These are phyloP conservation scores for Strobilomyces dryophilus DNA, from an alignment of 768 basidiomycete genomes.

Conservation along the genomic window DNA sequence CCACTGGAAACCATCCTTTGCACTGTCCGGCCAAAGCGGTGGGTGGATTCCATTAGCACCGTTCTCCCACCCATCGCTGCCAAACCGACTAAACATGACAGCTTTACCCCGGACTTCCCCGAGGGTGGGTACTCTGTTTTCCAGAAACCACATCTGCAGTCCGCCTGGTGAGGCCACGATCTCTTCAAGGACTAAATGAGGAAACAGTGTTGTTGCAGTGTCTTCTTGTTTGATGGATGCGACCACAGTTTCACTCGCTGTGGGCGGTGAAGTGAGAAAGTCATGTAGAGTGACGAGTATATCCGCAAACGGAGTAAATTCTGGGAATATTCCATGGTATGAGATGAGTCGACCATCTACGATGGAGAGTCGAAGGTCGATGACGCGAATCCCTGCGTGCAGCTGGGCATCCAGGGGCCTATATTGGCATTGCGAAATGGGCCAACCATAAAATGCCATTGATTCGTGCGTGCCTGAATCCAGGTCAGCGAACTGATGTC, in stretches of 20 bases:
- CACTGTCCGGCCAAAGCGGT: constrained; percentile 78
- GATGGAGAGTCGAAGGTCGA: constrained; percentile 79
- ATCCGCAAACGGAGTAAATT: constrained; percentile 60
- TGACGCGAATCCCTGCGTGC: constrained; percentile 68
- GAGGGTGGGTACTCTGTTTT: constrained; percentile 73
- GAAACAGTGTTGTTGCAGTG: constrained; percentile 51
- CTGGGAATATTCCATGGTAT: constrained; percentile 76
- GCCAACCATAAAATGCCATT: constrained; percentile 84
- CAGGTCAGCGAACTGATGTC: background rate
- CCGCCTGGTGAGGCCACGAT: constrained; percentile 51
- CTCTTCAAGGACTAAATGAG: constrained; percentile 58
- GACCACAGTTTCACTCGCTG: constrained; percentile 70
- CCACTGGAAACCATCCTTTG: constrained; percentile 73
- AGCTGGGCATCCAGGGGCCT: constrained; percentile 63
- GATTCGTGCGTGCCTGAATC: constrained; percentile 13
- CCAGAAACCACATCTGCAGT: constrained; percentile 72
- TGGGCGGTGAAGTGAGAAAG: constrained; percentile 57
- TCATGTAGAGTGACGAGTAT: constrained; percentile 58
- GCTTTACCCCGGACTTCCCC: constrained; percentile 86
- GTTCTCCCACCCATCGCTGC: constrained; percentile 62
- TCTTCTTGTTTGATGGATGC: constrained; percentile 92
- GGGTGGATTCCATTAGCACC: constrained; percentile 87
- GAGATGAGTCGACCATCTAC: constrained; percentile 60
- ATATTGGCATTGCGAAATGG: constrained; percentile 83
- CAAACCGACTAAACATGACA: constrained; percentile 81